Evolutionary conservation across 495 filamentous ascomycete genomes (phyloP).

Genomic region (Thozetella sp.): DNA sequence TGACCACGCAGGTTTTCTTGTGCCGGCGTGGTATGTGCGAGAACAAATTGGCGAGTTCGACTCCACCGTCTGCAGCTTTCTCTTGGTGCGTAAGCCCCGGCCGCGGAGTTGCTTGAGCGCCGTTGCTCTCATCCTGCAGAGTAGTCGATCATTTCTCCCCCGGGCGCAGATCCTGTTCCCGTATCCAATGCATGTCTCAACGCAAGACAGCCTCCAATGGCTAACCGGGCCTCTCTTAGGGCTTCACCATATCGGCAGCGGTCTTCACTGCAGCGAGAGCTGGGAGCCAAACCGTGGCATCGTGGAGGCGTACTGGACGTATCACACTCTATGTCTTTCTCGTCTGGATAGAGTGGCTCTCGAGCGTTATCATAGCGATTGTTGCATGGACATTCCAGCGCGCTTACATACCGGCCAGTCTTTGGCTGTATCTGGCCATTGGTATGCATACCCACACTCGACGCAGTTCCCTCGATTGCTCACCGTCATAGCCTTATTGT

Average conservation of each 20-base stretch:
- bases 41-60: too few species aligned
- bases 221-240: not conserved
- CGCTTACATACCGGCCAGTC: not conserved
- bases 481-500: conserved; percentile 7
- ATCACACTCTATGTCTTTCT: not conserved
- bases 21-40: too few species aligned
- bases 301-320: not conserved
- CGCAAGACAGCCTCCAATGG: too few species aligned
- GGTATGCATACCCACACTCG: not conserved
- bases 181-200: too few species aligned
- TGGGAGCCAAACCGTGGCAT: not conserved
- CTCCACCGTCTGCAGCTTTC: too few species aligned
- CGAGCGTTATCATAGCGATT: not conserved
- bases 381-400: not conserved
- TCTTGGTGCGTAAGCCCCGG: too few species aligned
- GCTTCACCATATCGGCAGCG: not conserved
- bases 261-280: not conserved
- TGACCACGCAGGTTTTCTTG: too few species aligned
- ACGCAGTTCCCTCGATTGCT: not conserved
- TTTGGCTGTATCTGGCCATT: not conserved
- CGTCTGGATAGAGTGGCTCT: not conserved
- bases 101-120: too few species aligned
- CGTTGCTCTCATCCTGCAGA: too few species aligned
- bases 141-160: too few species aligned
- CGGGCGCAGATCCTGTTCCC: too few species aligned